Evolutionary conservation across 176 grass and related monocot genomes (phyloP), one percentile per base, ranked within the genome.

Genomic region (Oryza glaberrima): DNA sequence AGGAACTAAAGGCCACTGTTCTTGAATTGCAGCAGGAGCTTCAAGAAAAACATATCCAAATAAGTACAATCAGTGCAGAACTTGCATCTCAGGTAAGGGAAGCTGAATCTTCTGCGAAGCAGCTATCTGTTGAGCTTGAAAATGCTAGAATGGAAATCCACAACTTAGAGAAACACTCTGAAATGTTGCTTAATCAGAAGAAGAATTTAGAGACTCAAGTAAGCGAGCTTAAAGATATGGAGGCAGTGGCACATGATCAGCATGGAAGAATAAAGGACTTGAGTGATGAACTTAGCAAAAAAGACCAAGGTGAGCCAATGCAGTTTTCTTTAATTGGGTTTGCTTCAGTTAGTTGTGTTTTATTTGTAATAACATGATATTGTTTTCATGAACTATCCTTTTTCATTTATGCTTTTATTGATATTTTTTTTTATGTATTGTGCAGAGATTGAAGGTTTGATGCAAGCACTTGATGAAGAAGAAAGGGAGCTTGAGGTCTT

Each of bases 401-500:
- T 78, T 84, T 9, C 58, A 34, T 64, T 80, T 22, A 14, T 93
- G 65, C 79, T 72, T 30, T 80, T 66, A 5, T 89, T 76, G 20
- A 75, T 73, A 58, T 56, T 1, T 79, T 71, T 71, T 71, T 71
- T 75, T 7, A 70, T 72, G 64, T 79, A 79, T 77, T 88, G 26
- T 81, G 65, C 86, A 98, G 96, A 98, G 82, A 94, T 98, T 65
- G 96, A 98, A 83, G 76, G 91, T 70, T 92, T 98, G 65, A 94
- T 96, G 91, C 93, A 98, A 94, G 96, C 93, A 83, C 91, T 98
- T 63, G 93, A 98, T 68, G 96, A 98, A 88, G 93, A 98, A 93
- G 96, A 98, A 85, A 88, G 88, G 69, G 91, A 96, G 71, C 88
- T 95, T 89, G 93, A 94, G 71, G 78, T 90, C 61, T 75, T 92